Evolutionary conservation across 208 protist genomes (phyloP).

Genomic region (Histomonas meleagridis): DNA sequence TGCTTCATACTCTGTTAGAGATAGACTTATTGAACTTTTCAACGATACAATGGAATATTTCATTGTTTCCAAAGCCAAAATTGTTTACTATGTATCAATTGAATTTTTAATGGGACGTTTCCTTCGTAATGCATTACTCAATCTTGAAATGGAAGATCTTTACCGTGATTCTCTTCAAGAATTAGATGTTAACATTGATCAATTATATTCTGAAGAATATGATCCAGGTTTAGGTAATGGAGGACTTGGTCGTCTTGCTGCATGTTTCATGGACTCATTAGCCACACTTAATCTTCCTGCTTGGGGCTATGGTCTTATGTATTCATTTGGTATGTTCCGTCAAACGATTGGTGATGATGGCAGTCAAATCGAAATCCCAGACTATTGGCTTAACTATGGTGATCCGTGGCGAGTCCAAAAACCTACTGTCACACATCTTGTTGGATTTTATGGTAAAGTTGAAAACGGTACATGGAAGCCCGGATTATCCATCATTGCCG

Average conservation of each 20-base stretch:
- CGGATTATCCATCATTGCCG: neutral
- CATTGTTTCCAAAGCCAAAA: constrained; percentile 44
- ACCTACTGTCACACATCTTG: neutral
- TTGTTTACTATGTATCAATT: neutral
- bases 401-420: constrained; percentile 9
- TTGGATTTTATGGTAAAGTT: neutral
- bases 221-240: constrained; percentile 26
- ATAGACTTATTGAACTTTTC: constrained; percentile 52
- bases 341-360: neutral
- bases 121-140: neutral
- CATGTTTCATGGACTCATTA: constrained; percentile 27
- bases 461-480: constrained; percentile 11
- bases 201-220: neutral
- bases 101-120: constrained; percentile 25
- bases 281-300: constrained; percentile 5
- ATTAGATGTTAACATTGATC: neutral
- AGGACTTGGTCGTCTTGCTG: constrained; percentile 31
- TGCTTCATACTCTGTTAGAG: constrained; percentile 44
- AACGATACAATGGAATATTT: constrained; percentile 55
- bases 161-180: neutral
- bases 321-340: neutral
- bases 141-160: neutral
- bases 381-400: constrained; percentile 31
- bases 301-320: constrained; percentile 23
- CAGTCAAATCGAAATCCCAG: constrained; percentile 11